These are phyloP conservation scores for Cladosporium sp. DNA, from an alignment of 2,329 filamentous ascomycete genomes.

Conservation along the genomic window DNA sequence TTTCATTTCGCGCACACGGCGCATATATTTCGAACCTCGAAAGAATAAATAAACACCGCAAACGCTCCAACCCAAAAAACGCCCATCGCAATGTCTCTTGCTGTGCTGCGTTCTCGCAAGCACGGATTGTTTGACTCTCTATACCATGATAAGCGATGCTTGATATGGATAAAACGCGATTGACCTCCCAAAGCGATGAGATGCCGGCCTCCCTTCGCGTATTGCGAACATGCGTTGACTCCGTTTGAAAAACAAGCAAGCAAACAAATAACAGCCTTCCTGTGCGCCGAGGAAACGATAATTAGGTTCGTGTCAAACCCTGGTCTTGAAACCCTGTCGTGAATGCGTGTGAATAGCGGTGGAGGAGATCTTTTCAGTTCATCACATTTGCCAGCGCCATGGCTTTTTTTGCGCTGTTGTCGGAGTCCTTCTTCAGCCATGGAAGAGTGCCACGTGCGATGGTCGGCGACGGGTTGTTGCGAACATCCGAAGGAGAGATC, in stretches of 20 bases:
- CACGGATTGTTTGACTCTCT: no score
- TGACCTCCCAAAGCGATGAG: neutral
- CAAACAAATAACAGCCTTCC: neutral
- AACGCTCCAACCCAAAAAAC: neutral
- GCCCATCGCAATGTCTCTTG: neutral
- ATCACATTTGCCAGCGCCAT: constrained; percentile 6
- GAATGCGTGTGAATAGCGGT: neutral
- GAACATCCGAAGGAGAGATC: constrained; percentile 21
- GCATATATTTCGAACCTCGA: neutral
- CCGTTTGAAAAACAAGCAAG: no score
- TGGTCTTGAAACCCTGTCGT: neutral
- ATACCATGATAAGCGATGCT: neutral
- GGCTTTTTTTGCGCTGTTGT: neutral
- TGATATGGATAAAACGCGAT: neutral
- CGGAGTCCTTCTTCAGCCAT: neutral
- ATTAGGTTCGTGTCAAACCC: neutral
- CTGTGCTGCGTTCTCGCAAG: neutral
- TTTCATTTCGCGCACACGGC: neutral
- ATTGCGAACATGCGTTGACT: no score
- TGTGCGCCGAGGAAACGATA: neutral
- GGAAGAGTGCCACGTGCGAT: neutral
- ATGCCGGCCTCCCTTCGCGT: no score
- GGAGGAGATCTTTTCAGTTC: neutral
- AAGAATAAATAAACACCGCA: neutral
- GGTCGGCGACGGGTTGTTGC: constrained; percentile 20